Base-by-base conservation (phyloP, 495 filamentous ascomycete species). In the Paragyromitra xinjiangensis region DNA sequence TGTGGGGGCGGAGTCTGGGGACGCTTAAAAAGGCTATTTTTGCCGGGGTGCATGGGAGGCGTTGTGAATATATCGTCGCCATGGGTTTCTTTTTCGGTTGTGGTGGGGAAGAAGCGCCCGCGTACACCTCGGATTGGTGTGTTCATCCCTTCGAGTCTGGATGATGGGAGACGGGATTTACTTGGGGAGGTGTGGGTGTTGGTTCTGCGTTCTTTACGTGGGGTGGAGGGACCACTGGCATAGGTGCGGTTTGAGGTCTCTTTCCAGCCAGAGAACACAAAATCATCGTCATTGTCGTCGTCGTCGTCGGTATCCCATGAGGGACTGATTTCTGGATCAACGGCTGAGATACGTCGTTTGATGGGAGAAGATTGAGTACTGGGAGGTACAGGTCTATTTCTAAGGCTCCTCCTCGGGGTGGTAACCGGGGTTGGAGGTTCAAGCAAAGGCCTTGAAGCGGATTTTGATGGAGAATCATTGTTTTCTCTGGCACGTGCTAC, bases 261-360 rank as follows among this genome's bases (percentile, higher is more conserved):
- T 16, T 19, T 14, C 55, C 24, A 59, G 7, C 71, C 19, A 22
- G 39, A 55, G 56, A 71, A 19, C 14, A 56, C 73, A 1, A 42
- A 14, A 9, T 37, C 55, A 4, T 59, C 14, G 3, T 11, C 22
- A 3, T 44, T 50, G 2, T 64, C 37, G 11, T 64, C 69, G 0
- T 51, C 50, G 12, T 39, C 50, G 5, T 37, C 34, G 50, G 0
- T 6, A 5, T 65, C 51, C 1, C 8, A 44, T 26, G 37, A 22
- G 8, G 73, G 44, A 26, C 26, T 1, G 7, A 37, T 8, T 14
- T 59, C 55, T n/a, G 29, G 3, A 40, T 63, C 19, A 6, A 44
- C 16, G 42, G 22, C 29, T 44, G 44, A 59, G 50, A 77, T 66
- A 29, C 61, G 74, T n/a, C 74, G 74, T 39, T 77, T 77, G 11